Percentiles rank a stretch among this genome's conserved stretches.
These are phyloP conservation scores for Mycena olivaceomarginata DNA, from an alignment of 768 basidiomycete genomes.

Conservation along the genomic window DNA sequence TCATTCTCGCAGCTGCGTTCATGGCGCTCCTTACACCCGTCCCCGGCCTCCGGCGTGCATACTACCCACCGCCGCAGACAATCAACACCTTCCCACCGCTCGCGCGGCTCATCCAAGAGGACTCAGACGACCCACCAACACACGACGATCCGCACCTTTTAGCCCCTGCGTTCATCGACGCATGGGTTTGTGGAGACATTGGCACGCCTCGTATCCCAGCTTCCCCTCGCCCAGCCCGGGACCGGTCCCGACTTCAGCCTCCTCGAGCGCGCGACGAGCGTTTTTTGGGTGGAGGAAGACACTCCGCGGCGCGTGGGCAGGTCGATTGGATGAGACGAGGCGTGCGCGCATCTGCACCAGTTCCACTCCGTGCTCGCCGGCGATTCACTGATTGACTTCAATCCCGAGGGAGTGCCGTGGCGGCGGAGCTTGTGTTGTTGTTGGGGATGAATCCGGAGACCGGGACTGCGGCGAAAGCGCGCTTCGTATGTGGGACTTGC, in stretches of 20 bases:
- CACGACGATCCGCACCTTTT: too few species aligned
- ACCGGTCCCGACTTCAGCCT: neutral
- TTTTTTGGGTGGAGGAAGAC: neutral
- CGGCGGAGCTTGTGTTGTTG: slow-evolving; percentile 8
- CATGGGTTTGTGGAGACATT: neutral
- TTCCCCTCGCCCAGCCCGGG: neutral
- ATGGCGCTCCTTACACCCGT: neutral
- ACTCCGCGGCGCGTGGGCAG: too few species aligned
- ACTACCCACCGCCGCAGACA: slow-evolving; percentile 19
- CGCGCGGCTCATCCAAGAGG: slow-evolving; percentile 9
- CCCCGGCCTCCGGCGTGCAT: neutral
- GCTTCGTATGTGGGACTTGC: slow-evolving; percentile 22
- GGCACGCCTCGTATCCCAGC: neutral
- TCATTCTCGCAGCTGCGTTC: neutral
- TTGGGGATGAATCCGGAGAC: slow-evolving; percentile 5
- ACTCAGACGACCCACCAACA: neutral
- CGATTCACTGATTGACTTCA: slow-evolving; percentile 1
- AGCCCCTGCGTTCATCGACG: slow-evolving; percentile 17
- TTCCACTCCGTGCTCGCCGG: too few species aligned
- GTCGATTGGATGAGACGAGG: slow-evolving; percentile 16
- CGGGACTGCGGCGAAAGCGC: neutral
- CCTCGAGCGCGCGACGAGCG: slow-evolving; percentile 16
- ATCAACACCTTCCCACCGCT: slow-evolving; percentile 11
- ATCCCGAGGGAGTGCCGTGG: neutral
- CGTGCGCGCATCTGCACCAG: slow-evolving; percentile 11